These are phyloP conservation scores for Flueggea neowawraea DNA, from an alignment of 441 rosid genomes.

Conservation along the genomic window DNA sequence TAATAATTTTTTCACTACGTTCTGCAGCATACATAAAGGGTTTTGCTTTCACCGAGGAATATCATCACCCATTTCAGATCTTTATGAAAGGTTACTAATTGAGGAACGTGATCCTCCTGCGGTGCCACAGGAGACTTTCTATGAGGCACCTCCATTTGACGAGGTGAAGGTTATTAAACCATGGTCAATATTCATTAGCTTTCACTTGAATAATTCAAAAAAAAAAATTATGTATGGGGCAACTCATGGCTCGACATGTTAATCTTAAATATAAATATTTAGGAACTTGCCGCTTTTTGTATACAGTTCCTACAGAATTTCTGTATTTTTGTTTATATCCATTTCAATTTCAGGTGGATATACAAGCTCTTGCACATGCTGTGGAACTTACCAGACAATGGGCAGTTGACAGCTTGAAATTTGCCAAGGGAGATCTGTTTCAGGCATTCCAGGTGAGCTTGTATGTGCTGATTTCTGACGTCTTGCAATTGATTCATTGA, in stretches of 20 bases:
- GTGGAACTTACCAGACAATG: constrained; percentile 96
- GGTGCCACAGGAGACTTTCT: constrained; percentile 59
- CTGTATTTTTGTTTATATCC: background rate
- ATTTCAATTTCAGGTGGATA: constrained; percentile 61
- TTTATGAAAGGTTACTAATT: constrained; percentile 77
- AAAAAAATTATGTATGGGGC: too few species aligned
- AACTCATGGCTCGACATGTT: too few species aligned
- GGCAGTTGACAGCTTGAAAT: constrained; percentile 93
- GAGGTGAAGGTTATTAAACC: constrained; percentile 48
- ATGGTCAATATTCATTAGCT: background rate
- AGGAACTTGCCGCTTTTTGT: too few species aligned
- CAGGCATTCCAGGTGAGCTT: constrained; percentile 80
- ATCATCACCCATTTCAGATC: constrained; percentile 79
- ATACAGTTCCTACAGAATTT: too few species aligned
- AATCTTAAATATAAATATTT: too few species aligned
- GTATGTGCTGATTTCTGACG: background rate
- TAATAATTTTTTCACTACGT: background rate
- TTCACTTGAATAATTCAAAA: background rate
- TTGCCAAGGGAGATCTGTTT: constrained; percentile 87
- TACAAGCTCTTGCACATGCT: constrained; percentile 98
- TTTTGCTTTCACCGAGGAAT: constrained; percentile 80
- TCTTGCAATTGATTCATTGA: background rate
- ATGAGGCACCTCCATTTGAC: constrained; percentile 84
- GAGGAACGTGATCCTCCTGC: constrained; percentile 86
- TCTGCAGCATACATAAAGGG: constrained; percentile 77